phyloP scores from a whole-genome alignment of 2,329 filamentous ascomycete genomes.

The Colletotrichum musicola region DNA sequence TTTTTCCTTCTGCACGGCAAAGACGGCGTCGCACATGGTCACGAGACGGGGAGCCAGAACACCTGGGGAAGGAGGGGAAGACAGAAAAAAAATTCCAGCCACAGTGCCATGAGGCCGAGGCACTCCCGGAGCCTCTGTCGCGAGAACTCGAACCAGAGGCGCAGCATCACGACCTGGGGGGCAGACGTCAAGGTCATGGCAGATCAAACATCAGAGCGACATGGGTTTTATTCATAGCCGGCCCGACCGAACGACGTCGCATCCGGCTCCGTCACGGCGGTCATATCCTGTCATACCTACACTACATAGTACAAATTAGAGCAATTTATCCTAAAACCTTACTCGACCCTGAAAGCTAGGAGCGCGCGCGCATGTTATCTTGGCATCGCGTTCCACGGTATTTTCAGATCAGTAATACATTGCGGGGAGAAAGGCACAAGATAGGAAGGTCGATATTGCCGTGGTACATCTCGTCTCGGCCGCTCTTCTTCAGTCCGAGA shows the following conservation, averaged over 20 bases:
- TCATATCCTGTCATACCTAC: neutral
- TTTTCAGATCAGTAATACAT: neutral
- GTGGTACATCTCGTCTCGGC: conserved; percentile 1
- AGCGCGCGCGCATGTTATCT: neutral
- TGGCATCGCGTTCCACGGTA: neutral
- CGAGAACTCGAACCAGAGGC: neutral
- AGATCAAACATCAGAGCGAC: neutral
- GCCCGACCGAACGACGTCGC: conserved; percentile 19
- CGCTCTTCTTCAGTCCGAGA: neutral
- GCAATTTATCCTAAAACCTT: neutral
- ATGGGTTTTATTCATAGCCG: conserved; percentile 4
- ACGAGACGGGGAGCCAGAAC: too few species aligned
- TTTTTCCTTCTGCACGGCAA: neutral
- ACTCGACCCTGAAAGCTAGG: conserved; percentile 10
- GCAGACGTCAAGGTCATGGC: neutral
- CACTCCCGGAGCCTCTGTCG: neutral
- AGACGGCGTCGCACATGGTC: too few species aligned
- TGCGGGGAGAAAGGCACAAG: conserved; percentile 7
- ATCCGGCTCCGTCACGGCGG: conserved; percentile 23
- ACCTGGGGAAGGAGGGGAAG: neutral
- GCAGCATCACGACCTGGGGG: too few species aligned
- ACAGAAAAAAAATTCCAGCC: too few species aligned
- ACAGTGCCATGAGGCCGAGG: conserved; percentile 5
- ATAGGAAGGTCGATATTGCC: conserved; percentile 13
- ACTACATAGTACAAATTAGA: neutral